phyloP scores from a whole-genome alignment of 2,329 filamentous ascomycete genomes.

The Xylariaceae sp. region DNA sequence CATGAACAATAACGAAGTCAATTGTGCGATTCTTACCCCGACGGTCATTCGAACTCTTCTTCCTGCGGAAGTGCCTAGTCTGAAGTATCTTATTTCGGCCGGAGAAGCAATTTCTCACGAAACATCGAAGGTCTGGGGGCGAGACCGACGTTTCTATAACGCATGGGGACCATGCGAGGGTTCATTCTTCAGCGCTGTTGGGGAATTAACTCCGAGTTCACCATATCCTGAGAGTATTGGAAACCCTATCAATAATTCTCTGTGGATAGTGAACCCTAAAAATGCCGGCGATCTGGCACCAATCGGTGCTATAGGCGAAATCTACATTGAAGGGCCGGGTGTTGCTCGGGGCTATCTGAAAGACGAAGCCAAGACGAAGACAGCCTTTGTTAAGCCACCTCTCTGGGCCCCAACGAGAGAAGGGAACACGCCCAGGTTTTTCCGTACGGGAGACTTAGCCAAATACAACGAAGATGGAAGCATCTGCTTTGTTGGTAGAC shows the following conservation, averaged over 20 bases:
- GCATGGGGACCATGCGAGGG: conserved; percentile 6
- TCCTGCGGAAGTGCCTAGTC: conserved; percentile 3
- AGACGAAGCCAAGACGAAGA: conserved; percentile 11
- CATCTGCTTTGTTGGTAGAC: conserved; percentile 34
- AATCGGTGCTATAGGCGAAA: conserved; percentile 10
- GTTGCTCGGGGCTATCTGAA: conserved; percentile 6
- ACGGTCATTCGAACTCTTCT: conserved; percentile 4
- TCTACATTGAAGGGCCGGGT: conserved; percentile 10
- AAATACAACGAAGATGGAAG: conserved; percentile 24
- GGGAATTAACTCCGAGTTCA: conserved; percentile 2
- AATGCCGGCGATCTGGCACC: conserved; percentile 5
- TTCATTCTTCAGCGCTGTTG: conserved; percentile 1
- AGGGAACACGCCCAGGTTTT: conserved; percentile 8
- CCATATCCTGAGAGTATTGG: conserved; percentile 10
- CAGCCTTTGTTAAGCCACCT: conserved; percentile 11
- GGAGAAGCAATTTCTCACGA: conserved; percentile 3
- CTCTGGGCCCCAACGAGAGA: conserved; percentile 10
- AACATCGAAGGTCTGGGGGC: conserved; percentile 1
- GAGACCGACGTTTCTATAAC: conserved; percentile 1
- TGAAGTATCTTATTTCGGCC: conserved; percentile 1
- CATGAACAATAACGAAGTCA: conserved; percentile 8
- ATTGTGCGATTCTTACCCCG: conserved; percentile 4
- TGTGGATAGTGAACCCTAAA: conserved; percentile 8
- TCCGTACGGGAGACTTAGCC: conserved; percentile 35
- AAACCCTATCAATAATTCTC: neutral